Percentiles rank a stretch among this genome's conserved stretches.
These are phyloP conservation scores for Solanum appendiculatum DNA, from an alignment of 257 asterid species.

Conservation along the genomic window DNA sequence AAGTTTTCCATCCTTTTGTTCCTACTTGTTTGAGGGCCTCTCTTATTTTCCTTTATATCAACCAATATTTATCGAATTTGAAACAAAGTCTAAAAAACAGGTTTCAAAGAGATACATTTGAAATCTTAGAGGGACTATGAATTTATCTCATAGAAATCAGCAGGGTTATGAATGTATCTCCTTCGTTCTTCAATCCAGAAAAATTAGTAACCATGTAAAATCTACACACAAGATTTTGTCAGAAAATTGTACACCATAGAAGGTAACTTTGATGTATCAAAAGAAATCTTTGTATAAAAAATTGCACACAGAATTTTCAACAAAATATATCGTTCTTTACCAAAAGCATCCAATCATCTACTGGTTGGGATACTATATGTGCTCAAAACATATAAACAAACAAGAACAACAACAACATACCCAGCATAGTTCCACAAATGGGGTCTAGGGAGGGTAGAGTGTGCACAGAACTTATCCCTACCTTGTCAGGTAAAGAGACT, in stretches of 20 bases:
- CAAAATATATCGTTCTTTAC: background rate
- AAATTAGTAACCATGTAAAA: background rate
- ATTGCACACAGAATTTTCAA: background rate
- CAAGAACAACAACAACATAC: background rate
- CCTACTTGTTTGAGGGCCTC: background rate
- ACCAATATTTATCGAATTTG: background rate
- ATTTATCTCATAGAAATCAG: background rate
- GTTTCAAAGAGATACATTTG: background rate
- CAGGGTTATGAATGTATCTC: background rate
- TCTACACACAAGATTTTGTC: background rate
- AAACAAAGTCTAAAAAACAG: background rate
- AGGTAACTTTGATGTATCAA: background rate
- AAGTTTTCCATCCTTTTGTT: background rate
- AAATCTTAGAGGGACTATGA: background rate
- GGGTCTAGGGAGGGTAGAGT: background rate
- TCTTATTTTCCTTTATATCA: background rate
- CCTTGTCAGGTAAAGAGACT: background rate
- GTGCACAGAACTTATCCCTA: background rate
- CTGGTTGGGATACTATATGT: background rate
- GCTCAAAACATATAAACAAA: background rate
- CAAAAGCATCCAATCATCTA: background rate
- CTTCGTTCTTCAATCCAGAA: background rate
- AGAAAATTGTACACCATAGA: background rate
- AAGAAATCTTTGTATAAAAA: background rate
- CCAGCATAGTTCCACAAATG: background rate